These are phyloP conservation scores for Gremmenia infestans DNA, from an alignment of 2,329 filamentous ascomycete species.

Conservation along the genomic window DNA sequence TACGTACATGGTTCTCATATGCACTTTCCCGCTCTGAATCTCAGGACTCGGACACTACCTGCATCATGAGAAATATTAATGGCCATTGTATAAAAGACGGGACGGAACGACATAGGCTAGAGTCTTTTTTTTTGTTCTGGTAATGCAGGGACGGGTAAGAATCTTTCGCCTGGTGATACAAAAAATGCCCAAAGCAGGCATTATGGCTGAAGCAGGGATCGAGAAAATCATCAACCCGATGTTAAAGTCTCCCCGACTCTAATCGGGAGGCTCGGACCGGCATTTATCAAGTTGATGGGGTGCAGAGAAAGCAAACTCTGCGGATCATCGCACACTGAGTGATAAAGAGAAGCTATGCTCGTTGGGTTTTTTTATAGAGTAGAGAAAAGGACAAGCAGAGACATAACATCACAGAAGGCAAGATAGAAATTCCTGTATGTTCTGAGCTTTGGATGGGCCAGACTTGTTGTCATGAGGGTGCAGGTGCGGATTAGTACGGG, in stretches of 20 bases:
- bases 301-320: no score
- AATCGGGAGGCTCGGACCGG: background rate
- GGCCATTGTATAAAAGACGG: slow-evolving; percentile 2
- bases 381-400: background rate
- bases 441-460: no score
- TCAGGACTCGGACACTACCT: slow-evolving; percentile 3
- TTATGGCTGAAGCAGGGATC: background rate
- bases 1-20: background rate
- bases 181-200: slow-evolving; percentile 6
- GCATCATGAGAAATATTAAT: slow-evolving; percentile 3
- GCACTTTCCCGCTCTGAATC: background rate
- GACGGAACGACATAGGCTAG: slow-evolving; percentile 5
- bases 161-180: background rate
- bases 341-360: background rate
- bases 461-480: no score
- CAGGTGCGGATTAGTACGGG: no score
- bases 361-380: background rate
- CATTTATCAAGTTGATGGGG: no score
- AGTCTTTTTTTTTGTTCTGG: background rate
- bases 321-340: background rate
- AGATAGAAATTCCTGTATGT: background rate
- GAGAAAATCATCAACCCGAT: background rate
- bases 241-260: background rate
- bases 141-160: slow-evolving; percentile 1
- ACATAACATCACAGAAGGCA: background rate